Conservation (phyloP, 164 flowering plant genomes). For the Dillenia suffruticosa region DNA sequence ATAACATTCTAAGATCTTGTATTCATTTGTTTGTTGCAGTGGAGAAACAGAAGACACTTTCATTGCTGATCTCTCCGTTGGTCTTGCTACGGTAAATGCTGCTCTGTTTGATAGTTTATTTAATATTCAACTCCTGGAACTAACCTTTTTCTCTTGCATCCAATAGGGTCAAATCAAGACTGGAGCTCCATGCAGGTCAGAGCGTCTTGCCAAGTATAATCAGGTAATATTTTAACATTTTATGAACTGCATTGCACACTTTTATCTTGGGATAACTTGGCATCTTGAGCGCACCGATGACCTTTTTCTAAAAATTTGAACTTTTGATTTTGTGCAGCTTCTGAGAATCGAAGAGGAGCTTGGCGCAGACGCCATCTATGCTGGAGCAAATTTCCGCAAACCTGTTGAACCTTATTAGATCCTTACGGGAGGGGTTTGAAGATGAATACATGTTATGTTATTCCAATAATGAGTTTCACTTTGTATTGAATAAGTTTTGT, state of each 20-base stretch:
- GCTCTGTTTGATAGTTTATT: not conserved
- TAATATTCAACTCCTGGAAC: not conserved
- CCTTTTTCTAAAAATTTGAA: not conserved
- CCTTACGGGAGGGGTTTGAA: not conserved
- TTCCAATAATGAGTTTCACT: slow-evolving; percentile 1
- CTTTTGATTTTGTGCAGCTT: slow-evolving; percentile 29
- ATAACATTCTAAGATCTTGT: not conserved
- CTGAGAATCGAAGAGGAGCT: slow-evolving; percentile 90
- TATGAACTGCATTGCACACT: not conserved
- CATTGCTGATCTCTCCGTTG: slow-evolving; percentile 89
- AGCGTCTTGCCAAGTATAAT: slow-evolving; percentile 90
- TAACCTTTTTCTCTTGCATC: not conserved
- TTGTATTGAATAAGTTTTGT: slow-evolving; percentile 17
- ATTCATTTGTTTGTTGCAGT: slow-evolving; percentile 31
- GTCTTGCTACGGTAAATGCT: slow-evolving; percentile 70
- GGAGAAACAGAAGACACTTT: slow-evolving; percentile 96
- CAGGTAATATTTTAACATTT: slow-evolving; percentile 37
- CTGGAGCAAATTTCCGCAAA: slow-evolving; percentile 73
- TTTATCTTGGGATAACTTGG: not conserved
- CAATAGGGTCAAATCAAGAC: slow-evolving; percentile 88
- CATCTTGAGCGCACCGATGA: no score
- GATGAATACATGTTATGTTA: no score
- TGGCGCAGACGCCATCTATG: slow-evolving; percentile 73
- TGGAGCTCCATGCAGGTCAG: slow-evolving; percentile 94
- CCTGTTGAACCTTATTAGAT: slow-evolving; percentile 80